Percentiles rank a stretch among this genome's conserved stretches.
Conservation (phyloP, 108 stramenopile genomes). For the Nannochloropsis gaditana region DNA sequence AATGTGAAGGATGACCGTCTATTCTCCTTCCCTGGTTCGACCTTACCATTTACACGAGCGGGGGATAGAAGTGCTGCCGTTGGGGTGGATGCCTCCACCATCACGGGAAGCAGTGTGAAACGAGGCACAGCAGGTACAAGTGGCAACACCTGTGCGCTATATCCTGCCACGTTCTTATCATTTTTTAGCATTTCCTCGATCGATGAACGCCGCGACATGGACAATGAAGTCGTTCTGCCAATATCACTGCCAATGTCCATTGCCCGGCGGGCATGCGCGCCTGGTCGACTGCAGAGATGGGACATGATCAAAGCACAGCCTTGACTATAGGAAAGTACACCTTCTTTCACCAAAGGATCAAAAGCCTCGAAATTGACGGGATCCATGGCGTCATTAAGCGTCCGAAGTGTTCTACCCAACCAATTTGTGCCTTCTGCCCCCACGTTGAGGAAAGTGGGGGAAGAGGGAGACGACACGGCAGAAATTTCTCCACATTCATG, state of each 20-base stretch:
- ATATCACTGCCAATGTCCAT: background rate
- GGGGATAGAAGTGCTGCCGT: background rate
- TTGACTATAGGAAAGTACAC: background rate
- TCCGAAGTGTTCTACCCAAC: background rate
- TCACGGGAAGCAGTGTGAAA: background rate
- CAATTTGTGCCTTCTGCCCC: background rate
- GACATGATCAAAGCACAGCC: background rate
- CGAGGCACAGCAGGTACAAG: background rate
- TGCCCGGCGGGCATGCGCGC: background rate
- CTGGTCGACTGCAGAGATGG: background rate
- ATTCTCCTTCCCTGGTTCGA: background rate
- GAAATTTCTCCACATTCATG: background rate
- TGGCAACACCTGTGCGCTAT: background rate
- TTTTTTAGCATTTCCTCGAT: background rate
- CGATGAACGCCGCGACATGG: background rate
- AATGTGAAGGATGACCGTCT: background rate
- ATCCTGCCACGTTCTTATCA: background rate
- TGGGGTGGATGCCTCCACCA: background rate
- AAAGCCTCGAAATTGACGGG: background rate
- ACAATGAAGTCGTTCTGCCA: background rate
- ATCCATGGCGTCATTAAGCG: background rate
- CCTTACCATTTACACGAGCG: background rate
- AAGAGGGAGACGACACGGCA: background rate
- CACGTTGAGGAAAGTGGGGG: background rate
- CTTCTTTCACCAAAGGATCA: background rate